These are phyloP conservation scores for Stygiomarasmius scandens DNA, from an alignment of 1,284 basidiomycete genomes.

Conservation along the genomic window DNA sequence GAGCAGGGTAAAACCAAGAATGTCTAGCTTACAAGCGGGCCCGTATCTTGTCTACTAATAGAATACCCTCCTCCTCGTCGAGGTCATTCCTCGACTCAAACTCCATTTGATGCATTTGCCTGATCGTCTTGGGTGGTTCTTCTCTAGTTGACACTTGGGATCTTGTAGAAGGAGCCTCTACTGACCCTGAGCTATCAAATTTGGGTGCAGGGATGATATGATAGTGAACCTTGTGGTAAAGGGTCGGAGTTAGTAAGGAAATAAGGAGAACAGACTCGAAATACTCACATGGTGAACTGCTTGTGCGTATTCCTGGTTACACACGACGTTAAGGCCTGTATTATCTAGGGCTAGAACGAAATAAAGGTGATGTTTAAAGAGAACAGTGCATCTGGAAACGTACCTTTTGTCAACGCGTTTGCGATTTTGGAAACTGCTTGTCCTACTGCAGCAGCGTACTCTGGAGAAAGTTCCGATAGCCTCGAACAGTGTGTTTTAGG, in stretches of 20 bases:
- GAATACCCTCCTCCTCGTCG: constrained; percentile 59
- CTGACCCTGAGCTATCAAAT: constrained; percentile 25
- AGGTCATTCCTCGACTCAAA: constrained; percentile 58
- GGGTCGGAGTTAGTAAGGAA: background rate
- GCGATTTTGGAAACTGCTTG: constrained; percentile 62
- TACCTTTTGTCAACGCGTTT: constrained; percentile 63
- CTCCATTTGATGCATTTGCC: constrained; percentile 61
- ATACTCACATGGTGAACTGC: constrained; percentile 73
- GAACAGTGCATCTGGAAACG: constrained; percentile 12
- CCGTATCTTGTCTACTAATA: constrained; percentile 48
- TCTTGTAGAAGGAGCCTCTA: constrained; percentile 4
- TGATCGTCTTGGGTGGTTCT: constrained; percentile 38
- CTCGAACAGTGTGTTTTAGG: constrained; percentile 64
- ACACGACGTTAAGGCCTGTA: constrained; percentile 72
- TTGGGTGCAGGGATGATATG: constrained; percentile 77
- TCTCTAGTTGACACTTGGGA: constrained; percentile 14
- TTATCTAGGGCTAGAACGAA: constrained; percentile 55
- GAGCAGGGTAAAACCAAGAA: too few relatives aligned
- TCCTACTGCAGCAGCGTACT: constrained; percentile 61
- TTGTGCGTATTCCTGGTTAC: constrained; percentile 82
- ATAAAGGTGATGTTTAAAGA: background rate
- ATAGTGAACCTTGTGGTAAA: constrained; percentile 63
- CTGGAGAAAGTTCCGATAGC: constrained; percentile 66
- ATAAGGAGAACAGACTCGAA: constrained; percentile 3
- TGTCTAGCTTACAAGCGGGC: constrained; percentile 46